A percentile compares a stretch with the other conserved stretches of the same genome.
These are phyloP conservation scores for Xylaria curta DNA, from an alignment of 495 filamentous ascomycete species.

Conservation along the genomic window DNA sequence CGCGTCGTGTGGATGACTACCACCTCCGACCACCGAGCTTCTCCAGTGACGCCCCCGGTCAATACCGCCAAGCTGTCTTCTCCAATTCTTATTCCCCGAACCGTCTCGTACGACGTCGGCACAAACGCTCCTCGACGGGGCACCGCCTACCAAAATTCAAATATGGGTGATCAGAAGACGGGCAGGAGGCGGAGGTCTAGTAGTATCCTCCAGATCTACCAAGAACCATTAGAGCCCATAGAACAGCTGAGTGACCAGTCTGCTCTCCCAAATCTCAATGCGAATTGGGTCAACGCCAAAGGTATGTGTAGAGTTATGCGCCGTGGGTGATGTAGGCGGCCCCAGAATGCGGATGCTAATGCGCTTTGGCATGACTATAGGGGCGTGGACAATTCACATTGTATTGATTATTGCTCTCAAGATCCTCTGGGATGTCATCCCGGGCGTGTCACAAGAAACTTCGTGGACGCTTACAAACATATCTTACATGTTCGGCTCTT, in stretches of 20 bases:
- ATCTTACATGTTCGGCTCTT: conserved; percentile 97
- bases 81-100: conserved; percentile 74
- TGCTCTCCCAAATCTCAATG: conserved; percentile 92
- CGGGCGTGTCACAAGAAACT: conserved; percentile 92
- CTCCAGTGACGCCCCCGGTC: conserved; percentile 40
- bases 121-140: conserved; percentile 65
- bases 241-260: conserved; percentile 97
- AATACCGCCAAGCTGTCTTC: conserved; percentile 89
- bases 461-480: conserved; percentile 99
- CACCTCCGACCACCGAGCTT: conserved; percentile 24
- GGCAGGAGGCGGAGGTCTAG: conserved; percentile 84
- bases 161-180: conserved; percentile 59
- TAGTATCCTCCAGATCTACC: conserved; percentile 86
- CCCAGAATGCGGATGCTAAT: background rate
- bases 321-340: background rate
- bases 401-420: conserved; percentile 89
- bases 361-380: conserved; percentile 50
- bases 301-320: conserved; percentile 61
- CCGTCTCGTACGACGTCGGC: conserved; percentile 80
- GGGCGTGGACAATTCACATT: conserved; percentile 96
- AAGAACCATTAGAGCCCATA: conserved; percentile 89
- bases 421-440: conserved; percentile 94
- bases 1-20: conserved; percentile 34
- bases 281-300: conserved; percentile 98
- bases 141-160: conserved; percentile 45